Base-by-base conservation (phyloP, 225 moss, liverwort and hornwort species). In the Sphagnum contortum region DNA sequence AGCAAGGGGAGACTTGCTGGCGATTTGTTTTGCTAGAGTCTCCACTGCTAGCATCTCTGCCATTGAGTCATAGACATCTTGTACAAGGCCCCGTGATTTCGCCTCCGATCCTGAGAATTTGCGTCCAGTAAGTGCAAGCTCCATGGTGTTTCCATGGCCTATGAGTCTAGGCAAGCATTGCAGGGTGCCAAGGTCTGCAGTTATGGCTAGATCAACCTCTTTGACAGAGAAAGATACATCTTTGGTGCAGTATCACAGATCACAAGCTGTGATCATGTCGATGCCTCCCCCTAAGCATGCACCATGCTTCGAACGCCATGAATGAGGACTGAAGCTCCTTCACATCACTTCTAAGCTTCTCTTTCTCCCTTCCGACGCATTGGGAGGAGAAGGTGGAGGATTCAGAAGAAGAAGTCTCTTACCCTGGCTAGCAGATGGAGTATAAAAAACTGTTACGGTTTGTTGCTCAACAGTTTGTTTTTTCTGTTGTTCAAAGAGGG, bases 141-240 rank as follows among this genome's bases (percentile, higher is more conserved):
- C 96, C 90, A 96, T 89, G 53, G 96, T 79, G 5, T 70, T 75
- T 7, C 86, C 76, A 62, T 90, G 77, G 2, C 96, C 96, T 6
- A 96, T 74, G 2, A 92, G 80, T 48, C 60, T 70, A 2, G 96
- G 96, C 13, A 96, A 74, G 4, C 96, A 87, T 66, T 96, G 96
- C 2, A 96, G 81, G 47, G 88, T 88, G 5, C 96, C 96, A 48
- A 96, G 75, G 74, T 96, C 96, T 3, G 96, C 96, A 11, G 96
- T 90, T 70, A 92, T 80, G 45, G 88, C 92, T n/a, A 96, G 63
- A 72, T 96, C 92, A 64, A 84, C 96, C 74, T 96, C 96, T 68
- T 71, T 77, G 29, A 29, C 29, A 29, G 29, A 29, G 29, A 29
- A 29, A 29, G 29, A 29, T 29, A 1, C 29, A 29, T 29, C 29